A percentile compares a stretch with the other conserved stretches of the same genome.
Evolutionary conservation across 345 rosid species (phyloP).

Genomic region (Camelina sativa): DNA sequence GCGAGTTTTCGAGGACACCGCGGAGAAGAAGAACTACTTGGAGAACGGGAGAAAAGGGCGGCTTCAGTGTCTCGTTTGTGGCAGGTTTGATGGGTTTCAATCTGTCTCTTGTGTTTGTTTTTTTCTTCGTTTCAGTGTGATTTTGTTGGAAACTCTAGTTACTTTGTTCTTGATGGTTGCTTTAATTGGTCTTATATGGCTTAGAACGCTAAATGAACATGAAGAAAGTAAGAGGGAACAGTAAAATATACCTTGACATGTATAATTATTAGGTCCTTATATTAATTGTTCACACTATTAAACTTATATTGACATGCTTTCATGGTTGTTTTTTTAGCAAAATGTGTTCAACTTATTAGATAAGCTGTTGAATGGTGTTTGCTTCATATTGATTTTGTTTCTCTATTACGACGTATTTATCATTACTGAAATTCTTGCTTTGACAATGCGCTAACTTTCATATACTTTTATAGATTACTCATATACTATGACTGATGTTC

Average conservation of each 20-base stretch:
- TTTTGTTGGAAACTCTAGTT: constrained; percentile 37
- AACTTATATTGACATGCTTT: constrained; percentile 23
- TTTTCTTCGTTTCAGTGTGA: constrained; percentile 9
- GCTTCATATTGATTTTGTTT: constrained; percentile 11
- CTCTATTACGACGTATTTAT: constrained; percentile 9
- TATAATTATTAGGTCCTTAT: not conserved
- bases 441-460: not conserved
- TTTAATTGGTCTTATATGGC: constrained; percentile 22
- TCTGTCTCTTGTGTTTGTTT: constrained; percentile 39
- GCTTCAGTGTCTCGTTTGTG: constrained; percentile 79
- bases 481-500: not conserved
- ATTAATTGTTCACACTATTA: constrained; percentile 5
- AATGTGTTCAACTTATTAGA: constrained; percentile 13
- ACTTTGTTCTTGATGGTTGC: constrained; percentile 35
- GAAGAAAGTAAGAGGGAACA: constrained; percentile 27
- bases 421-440: constrained; percentile 13
- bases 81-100: constrained; percentile 66
- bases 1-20: constrained; percentile 62
- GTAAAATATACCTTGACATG: constrained; percentile 4
- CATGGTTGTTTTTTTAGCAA: constrained; percentile 19
- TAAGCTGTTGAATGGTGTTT: constrained; percentile 5
- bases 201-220: constrained; percentile 25
- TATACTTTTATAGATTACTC: constrained; percentile 4
- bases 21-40: constrained; percentile 68
- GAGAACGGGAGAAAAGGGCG: constrained; percentile 83